Percentiles rank a stretch among this genome's conserved stretches.
These are phyloP conservation scores for Plasmopara muralis DNA, from an alignment of 352 stramenopile genomes.

Conservation along the genomic window DNA sequence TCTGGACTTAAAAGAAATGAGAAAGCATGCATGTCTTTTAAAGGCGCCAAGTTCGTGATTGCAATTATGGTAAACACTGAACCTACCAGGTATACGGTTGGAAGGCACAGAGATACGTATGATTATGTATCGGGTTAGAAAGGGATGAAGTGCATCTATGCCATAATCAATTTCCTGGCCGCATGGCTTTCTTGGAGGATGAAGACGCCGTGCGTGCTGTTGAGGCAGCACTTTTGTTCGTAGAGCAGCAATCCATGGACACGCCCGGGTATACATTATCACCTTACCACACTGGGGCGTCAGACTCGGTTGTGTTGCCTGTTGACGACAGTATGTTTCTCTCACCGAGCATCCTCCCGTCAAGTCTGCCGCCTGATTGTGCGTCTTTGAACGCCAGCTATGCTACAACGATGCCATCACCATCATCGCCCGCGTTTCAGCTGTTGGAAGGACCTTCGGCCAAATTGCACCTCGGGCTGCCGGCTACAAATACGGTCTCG, in stretches of 20 bases:
- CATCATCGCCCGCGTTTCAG: conserved; percentile 13
- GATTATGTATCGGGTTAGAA: neutral
- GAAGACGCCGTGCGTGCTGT: conserved; percentile 28
- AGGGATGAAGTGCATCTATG: neutral
- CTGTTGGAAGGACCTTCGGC: conserved; percentile 8
- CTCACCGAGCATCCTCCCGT: conserved; percentile 11
- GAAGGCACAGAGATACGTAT: no score
- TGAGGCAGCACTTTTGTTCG: conserved; percentile 32
- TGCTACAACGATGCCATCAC: conserved; percentile 5
- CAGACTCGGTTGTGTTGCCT: neutral
- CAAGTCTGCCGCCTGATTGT: neutral
- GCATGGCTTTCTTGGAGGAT: conserved; percentile 31
- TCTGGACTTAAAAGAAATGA: no score
- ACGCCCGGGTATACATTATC: conserved; percentile 21
- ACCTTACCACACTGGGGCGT: neutral
- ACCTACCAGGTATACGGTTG: no score
- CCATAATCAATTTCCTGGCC: neutral
- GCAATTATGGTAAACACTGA: no score
- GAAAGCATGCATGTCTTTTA: no score
- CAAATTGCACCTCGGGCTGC: conserved; percentile 16
- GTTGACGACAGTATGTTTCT: conserved; percentile 23
- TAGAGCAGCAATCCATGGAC: conserved; percentile 34
- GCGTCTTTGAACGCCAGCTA: conserved; percentile 3
- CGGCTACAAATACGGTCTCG: conserved; percentile 1
- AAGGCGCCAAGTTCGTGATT: no score